A percentile compares a stretch with the other conserved stretches of the same genome.
phyloP scores from a whole-genome alignment of 257 asterid species.

The Solanum verrucosum region DNA sequence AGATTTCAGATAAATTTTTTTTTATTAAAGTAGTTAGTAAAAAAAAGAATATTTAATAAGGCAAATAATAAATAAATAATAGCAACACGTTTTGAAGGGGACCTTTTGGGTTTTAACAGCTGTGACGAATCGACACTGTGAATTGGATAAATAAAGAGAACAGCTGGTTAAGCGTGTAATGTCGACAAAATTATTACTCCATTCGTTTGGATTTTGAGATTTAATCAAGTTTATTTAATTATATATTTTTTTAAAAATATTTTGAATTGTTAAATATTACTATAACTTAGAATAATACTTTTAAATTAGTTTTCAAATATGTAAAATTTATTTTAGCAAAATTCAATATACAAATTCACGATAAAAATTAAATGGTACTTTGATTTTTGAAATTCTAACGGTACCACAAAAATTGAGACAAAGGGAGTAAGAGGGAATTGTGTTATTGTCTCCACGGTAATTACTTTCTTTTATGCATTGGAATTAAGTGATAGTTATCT shows the following conservation, averaged over 20 bases:
- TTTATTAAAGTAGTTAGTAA: neutral
- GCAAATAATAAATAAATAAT: neutral
- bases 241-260: too few species aligned
- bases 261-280: too few species aligned
- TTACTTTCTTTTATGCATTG: too few species aligned
- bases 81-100: neutral
- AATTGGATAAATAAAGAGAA: neutral
- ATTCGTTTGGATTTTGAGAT: neutral
- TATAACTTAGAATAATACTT: neutral
- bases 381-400: too few species aligned
- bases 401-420: fast-evolving
- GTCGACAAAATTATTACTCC: neutral
- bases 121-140: neutral
- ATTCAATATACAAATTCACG: too few species aligned
- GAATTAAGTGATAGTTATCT: too few species aligned
- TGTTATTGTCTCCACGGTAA: too few species aligned
- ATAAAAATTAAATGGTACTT: too few species aligned
- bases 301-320: too few species aligned
- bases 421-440: too few species aligned
- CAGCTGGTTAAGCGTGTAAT: neutral
- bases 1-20: neutral
- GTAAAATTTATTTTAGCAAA: too few species aligned
- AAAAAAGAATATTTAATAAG: neutral
- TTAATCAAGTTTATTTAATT: too few species aligned
- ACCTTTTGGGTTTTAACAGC: neutral